A percentile compares a stretch with the other conserved stretches of the same genome.
Conservation (phyloP, 768 basidiomycete species). For the Hypsizygus marmoreus region DNA sequence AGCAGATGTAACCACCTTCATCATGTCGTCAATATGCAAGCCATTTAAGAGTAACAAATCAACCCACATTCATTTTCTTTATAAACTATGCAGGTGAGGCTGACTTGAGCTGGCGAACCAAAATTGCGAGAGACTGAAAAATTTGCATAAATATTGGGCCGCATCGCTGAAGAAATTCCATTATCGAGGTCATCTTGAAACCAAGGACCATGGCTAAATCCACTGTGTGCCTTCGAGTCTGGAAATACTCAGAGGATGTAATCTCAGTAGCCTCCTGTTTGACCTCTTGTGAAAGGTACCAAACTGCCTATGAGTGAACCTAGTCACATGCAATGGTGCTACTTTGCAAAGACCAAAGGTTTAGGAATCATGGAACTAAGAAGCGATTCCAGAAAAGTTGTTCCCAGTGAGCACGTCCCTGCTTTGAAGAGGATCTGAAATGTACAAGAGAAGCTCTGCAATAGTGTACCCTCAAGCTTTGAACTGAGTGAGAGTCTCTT, state of each 20-base stretch:
- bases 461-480: constrained; percentile 10
- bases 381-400: constrained; percentile 23
- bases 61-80: constrained; percentile 17
- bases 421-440: constrained; percentile 25
- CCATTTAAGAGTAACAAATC: no score
- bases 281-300: constrained; percentile 16
- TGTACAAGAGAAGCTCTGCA: constrained; percentile 23
- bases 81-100: constrained; percentile 3
- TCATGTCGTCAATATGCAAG: background rate
- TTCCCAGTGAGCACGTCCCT: constrained; percentile 20
- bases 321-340: constrained; percentile 6
- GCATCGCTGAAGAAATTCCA: background rate
- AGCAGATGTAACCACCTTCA: constrained; percentile 25
- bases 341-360: constrained; percentile 28
- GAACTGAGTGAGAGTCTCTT: constrained; percentile 7
- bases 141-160: constrained; percentile 16
- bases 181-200: constrained; percentile 11
- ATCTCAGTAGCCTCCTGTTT: constrained; percentile 19
- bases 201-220: constrained; percentile 11
- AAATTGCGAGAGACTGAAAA: constrained; percentile 20
- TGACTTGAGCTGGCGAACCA: constrained; percentile 4
- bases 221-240: constrained; percentile 10
- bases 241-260: constrained; percentile 18
- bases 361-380: constrained; percentile 18
- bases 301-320: constrained; percentile 25